Base-by-base conservation (phyloP, 2,329 filamentous ascomycete genomes). In the Colletotrichum eleusines region DNA sequence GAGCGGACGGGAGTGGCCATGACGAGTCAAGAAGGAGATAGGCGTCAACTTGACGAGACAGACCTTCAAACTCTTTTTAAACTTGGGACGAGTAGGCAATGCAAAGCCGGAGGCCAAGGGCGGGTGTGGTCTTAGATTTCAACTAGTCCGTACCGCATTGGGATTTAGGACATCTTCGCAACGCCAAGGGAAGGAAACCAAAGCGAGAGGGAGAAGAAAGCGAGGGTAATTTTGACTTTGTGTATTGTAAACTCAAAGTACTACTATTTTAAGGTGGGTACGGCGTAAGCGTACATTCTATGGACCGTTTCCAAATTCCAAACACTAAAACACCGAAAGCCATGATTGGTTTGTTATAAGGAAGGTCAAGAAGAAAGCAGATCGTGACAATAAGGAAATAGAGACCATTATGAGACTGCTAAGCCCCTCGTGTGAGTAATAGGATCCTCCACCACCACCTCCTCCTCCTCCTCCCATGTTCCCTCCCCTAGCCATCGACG, bases 201-300 rank as follows among this genome's bases (percentile, higher is more conserved):
- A 9, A 14, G 11, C 12, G n/a, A 46, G n/a, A 14, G 18, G 28
- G 3, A 16, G 28, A 20, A n/a, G 46, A 23, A 5, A 9, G 1
- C 1, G 26, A 8, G 31, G 14, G 23, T 40, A 46, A 46, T 71
- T 69, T 63, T 54, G 58, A 69, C 69, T 71, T 63, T 59, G 58
- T 69, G 58, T 54, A 63, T 71, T 66, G 26, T 42, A 38, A 67
- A 53, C 42, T 64, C 55, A 71, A 66, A 69, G 69, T 71, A 44
- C 69, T 71, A 1, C 69, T 71, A 63, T 71, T 59, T 71, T 57
- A 46, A 31, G 2, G 35, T 46, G n/a, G 58, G 69, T 71, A 59
- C 69, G 58, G 53, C 64, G 59, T 58, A 18, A 59, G 64, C 69
- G 64, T 69, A 71, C 69, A 71, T 53, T 71, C 64, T 71, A 71